These are phyloP conservation scores for Allium fistulosum DNA, from an alignment of 106 monocot species.

Conservation along the genomic window DNA sequence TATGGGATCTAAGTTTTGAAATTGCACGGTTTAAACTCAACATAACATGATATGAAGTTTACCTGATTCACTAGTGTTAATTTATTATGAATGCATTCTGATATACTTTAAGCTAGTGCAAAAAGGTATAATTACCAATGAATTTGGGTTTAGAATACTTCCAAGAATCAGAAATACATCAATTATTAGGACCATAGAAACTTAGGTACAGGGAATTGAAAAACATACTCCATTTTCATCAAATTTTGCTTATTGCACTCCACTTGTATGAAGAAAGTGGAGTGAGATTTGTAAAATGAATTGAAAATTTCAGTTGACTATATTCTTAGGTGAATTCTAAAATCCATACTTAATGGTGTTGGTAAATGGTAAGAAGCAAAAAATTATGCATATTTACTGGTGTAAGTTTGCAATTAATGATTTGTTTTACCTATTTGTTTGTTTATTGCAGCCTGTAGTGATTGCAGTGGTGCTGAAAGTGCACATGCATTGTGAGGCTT, in stretches of 20 bases:
- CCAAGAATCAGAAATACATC: no score
- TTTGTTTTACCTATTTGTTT: not conserved
- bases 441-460: constrained; percentile 43
- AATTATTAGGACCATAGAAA: no score
- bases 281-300: not conserved
- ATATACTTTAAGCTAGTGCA: no score
- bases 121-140: no score
- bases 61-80: no score
- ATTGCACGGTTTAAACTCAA: not conserved
- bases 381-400: no score
- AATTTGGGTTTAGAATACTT: no score
- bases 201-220: no score
- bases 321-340: not conserved
- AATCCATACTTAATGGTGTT: not conserved
- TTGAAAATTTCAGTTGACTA: not conserved
- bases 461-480: constrained; percentile 64
- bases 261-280: not conserved
- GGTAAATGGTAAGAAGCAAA: not conserved
- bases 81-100: no score
- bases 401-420: not conserved
- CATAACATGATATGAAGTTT: not conserved
- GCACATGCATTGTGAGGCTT: constrained; percentile 98
- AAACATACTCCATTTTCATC: not conserved
- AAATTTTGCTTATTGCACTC: not conserved
- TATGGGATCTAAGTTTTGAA: not conserved